Conservation (phyloP, 2,329 filamentous ascomycete genomes). For the Exophiala mesophila region DNA sequence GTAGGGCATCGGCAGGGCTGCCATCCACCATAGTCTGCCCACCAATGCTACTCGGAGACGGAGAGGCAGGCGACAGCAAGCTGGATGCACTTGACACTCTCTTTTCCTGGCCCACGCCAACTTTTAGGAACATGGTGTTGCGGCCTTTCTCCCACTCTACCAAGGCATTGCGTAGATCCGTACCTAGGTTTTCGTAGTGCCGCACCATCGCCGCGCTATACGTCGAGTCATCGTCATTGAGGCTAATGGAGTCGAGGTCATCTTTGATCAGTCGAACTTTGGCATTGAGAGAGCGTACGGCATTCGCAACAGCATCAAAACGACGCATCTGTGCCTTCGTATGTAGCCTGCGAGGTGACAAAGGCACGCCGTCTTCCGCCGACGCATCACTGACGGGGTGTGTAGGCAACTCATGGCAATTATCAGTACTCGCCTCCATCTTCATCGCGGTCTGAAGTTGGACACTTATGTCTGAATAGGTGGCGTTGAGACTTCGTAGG, state of each 20-base stretch:
- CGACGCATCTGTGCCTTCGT: slow-evolving; percentile 84
- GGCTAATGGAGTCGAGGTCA: slow-evolving; percentile 68
- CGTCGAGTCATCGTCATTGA: slow-evolving; percentile 61
- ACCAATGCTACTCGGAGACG: slow-evolving; percentile 41
- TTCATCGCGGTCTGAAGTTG: slow-evolving; percentile 4
- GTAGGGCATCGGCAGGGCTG: slow-evolving; percentile 64
- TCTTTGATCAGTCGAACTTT: slow-evolving; percentile 90
- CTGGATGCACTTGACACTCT: slow-evolving; percentile 18
- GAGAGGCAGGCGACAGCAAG: slow-evolving; percentile 37
- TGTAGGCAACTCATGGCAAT: not conserved
- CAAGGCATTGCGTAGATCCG: slow-evolving; percentile 74
- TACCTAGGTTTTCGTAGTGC: slow-evolving; percentile 92
- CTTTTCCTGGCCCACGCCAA: slow-evolving; percentile 50
- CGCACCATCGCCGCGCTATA: slow-evolving; percentile 72
- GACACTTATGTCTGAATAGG: slow-evolving; percentile 10
- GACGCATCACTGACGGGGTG: slow-evolving; percentile 2
- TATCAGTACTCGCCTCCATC: not conserved
- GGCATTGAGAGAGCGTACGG: slow-evolving; percentile 85
- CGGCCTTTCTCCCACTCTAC: slow-evolving; percentile 85
- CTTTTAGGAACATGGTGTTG: slow-evolving; percentile 71
- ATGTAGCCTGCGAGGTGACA: slow-evolving; percentile 73
- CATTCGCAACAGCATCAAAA: slow-evolving; percentile 80
- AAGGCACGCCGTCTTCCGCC: slow-evolving; percentile 26
- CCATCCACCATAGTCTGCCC: slow-evolving; percentile 48
- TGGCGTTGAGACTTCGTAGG: slow-evolving; percentile 66